Evolutionary conservation across 1,284 basidiomycete genomes (phyloP).

Genomic region (Retiboletus flavoniger): DNA sequence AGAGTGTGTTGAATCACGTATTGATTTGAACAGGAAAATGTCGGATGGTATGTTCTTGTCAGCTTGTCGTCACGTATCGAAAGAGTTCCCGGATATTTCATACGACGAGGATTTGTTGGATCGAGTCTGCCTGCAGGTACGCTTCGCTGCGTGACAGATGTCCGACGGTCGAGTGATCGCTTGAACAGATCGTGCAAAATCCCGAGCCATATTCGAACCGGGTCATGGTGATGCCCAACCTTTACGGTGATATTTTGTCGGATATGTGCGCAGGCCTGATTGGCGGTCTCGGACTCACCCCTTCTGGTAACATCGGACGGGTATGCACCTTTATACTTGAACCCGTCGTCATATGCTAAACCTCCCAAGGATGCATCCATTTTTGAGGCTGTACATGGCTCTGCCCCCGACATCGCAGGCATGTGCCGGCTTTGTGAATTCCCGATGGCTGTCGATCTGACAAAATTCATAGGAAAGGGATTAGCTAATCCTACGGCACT

Average conservation of each 20-base stretch:
- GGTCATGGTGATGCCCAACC: slow-evolving; percentile 99
- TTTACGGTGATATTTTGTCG: slow-evolving; percentile 96
- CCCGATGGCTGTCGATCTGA: slow-evolving; percentile 5
- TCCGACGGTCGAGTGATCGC: slow-evolving; percentile 3
- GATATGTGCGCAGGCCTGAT: slow-evolving; percentile 99
- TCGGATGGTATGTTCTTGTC: slow-evolving; percentile 99
- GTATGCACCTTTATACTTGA: slow-evolving; percentile 44
- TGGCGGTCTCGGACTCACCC: slow-evolving; percentile 96
- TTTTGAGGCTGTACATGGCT: slow-evolving; percentile 99
- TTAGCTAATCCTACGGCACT: slow-evolving; percentile 98
- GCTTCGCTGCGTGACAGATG: slow-evolving; percentile 12
- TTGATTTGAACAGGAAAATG: slow-evolving; percentile 76
- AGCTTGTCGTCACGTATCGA: slow-evolving; percentile 94
- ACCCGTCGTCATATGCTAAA: slow-evolving; percentile 9
- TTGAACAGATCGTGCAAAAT: slow-evolving; percentile 81
- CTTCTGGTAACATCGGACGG: slow-evolving; percentile 96
- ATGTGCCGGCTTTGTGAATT: slow-evolving; percentile 21
- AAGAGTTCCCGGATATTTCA: slow-evolving; percentile 90
- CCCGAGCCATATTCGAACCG: slow-evolving; percentile 93
- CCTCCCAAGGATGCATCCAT: slow-evolving; percentile 87
- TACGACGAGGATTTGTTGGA: slow-evolving; percentile 99
- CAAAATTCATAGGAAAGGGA: slow-evolving; percentile 72
- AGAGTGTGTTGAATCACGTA: slow-evolving; percentile 4
- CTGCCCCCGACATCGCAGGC: slow-evolving; percentile 86
- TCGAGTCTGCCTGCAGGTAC: slow-evolving; percentile 89